A percentile compares a stretch with the other conserved stretches of the same genome.
phyloP scores from a whole-genome alignment of 306 rosid species.

The Coriaria nepalensis region DNA sequence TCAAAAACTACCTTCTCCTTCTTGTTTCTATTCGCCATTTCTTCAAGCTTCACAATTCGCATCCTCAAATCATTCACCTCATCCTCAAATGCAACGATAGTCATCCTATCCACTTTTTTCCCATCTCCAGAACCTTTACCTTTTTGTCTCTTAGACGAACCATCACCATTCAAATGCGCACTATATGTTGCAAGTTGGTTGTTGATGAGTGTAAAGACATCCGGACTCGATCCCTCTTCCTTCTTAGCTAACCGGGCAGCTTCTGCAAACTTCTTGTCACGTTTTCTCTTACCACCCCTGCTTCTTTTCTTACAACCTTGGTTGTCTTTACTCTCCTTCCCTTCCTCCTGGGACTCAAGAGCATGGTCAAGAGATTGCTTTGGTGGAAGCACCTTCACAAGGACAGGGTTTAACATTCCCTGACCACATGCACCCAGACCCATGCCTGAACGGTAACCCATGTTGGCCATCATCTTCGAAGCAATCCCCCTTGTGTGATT shows the following conservation, averaged over 20 bases:
- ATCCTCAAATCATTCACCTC: constrained; percentile 72
- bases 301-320: constrained; percentile 51
- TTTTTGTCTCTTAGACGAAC: constrained; percentile 45
- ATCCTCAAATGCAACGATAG: constrained; percentile 50
- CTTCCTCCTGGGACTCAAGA: constrained; percentile 36
- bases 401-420: constrained; percentile 66
- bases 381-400: constrained; percentile 68
- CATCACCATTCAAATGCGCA: constrained; percentile 28
- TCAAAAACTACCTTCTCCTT: constrained; percentile 77
- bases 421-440: constrained; percentile 88
- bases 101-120: constrained; percentile 58
- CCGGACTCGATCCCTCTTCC: constrained; percentile 40
- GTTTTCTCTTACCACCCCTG: constrained; percentile 88
- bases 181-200: constrained; percentile 63
- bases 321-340: constrained; percentile 24
- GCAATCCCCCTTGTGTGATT: constrained; percentile 91
- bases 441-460: constrained; percentile 85
- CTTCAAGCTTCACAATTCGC: constrained; percentile 69
- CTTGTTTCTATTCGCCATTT: constrained; percentile 58
- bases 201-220: constrained; percentile 68
- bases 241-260: constrained; percentile 48
- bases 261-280: constrained; percentile 71
- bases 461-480: constrained; percentile 94
- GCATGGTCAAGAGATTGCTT: constrained; percentile 90
- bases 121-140: constrained; percentile 42